Conservation (phyloP, 768 basidiomycete genomes). For the Fistulinella prunicolor region DNA sequence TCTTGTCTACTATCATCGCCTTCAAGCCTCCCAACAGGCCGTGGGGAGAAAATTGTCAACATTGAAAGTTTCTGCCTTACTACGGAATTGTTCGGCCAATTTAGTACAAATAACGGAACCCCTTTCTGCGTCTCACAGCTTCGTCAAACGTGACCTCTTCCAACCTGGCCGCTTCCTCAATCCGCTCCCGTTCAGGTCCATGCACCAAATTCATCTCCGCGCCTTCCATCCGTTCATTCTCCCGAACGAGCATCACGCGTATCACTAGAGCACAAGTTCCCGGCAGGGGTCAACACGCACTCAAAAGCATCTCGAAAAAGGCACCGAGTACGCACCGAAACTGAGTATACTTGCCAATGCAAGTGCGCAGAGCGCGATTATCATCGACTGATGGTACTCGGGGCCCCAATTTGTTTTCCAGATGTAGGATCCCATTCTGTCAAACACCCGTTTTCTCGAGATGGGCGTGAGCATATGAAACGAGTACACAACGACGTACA, state of each 20-base stretch:
- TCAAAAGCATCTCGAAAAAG: too few relatives aligned
- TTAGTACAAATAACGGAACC: slow-evolving; percentile 56
- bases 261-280: slow-evolving; percentile 31
- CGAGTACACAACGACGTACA: slow-evolving; percentile 38
- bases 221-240: slow-evolving; percentile 51
- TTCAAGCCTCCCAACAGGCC: too few relatives aligned
- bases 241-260: slow-evolving; percentile 42
- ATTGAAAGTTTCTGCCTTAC: too few relatives aligned
- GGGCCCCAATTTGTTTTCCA: slow-evolving; percentile 64
- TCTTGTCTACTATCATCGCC: too few relatives aligned
- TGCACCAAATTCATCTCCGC: slow-evolving; percentile 46
- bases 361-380: slow-evolving; percentile 43
- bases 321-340: slow-evolving; percentile 29
- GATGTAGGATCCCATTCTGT: slow-evolving; percentile 57
- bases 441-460: not conserved
- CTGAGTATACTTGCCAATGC: slow-evolving; percentile 33
- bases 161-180: slow-evolving; percentile 55
- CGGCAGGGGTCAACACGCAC: too few relatives aligned
- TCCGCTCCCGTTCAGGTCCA: slow-evolving; percentile 44
- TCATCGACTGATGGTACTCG: slow-evolving; percentile 60
- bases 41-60: too few relatives aligned
- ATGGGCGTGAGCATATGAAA: not conserved
- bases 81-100: too few relatives aligned
- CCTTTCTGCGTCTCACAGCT: slow-evolving; percentile 53
- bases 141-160: slow-evolving; percentile 61